Percentiles rank a stretch among this genome's conserved stretches.
Conservation (phyloP, 2,329 filamentous ascomycete species). For the Neofusicoccum sp. region DNA sequence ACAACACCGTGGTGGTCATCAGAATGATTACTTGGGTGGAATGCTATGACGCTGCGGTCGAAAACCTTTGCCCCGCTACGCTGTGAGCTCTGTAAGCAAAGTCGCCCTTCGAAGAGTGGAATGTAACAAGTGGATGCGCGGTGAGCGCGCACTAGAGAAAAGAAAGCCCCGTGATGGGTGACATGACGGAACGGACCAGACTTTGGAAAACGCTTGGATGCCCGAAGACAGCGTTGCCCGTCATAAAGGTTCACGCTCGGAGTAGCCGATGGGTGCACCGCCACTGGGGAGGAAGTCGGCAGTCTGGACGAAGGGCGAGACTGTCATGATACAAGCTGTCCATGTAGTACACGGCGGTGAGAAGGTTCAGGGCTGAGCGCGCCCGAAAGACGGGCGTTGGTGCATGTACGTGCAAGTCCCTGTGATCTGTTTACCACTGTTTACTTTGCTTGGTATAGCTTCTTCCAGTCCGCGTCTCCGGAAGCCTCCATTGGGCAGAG, state of each 20-base stretch:
- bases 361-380: background rate
- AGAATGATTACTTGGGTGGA: background rate
- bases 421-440: background rate
- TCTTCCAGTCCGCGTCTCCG: too few relatives aligned
- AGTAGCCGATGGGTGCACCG: background rate
- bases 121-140: background rate
- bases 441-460: too few relatives aligned
- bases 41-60: background rate
- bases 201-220: background rate
- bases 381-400: background rate
- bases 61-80: background rate
- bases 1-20: background rate
- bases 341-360: background rate
- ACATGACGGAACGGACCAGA: background rate
- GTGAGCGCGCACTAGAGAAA: background rate
- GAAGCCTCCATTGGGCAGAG: too few relatives aligned
- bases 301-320: background rate
- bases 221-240: background rate
- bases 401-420: background rate
- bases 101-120: background rate
- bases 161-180: background rate
- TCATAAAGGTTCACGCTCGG: background rate
- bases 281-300: background rate
- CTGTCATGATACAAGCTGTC: background rate
- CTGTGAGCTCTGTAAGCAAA: background rate